Conservation (phyloP, 2,329 filamentous ascomycete genomes). For the Ascomycota sp. region DNA sequence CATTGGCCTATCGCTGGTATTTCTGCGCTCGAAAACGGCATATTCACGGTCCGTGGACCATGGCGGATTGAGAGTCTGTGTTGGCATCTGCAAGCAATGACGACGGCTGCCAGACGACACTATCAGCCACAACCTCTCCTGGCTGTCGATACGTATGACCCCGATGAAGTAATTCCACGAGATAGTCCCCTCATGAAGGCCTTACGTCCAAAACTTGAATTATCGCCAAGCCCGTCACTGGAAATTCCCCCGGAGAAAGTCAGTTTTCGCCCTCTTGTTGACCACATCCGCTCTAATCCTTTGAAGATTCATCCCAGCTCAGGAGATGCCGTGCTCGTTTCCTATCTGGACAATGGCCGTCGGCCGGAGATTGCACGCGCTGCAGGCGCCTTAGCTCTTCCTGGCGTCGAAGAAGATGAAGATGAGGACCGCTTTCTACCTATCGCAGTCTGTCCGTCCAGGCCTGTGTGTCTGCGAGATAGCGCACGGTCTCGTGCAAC, state of each 20-base stretch:
- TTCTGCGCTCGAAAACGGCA: not conserved
- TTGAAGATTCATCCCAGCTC: conserved; percentile 32
- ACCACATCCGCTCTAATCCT: conserved; percentile 25
- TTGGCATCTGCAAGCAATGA: conserved; percentile 16
- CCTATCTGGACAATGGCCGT: conserved; percentile 38
- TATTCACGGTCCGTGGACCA: conserved; percentile 6
- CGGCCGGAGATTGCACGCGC: conserved; percentile 38
- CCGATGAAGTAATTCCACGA: conserved; percentile 19
- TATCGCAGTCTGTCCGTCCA: not conserved
- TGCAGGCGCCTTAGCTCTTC: conserved; percentile 31
- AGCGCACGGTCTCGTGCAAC: not conserved
- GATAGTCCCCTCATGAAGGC: conserved; percentile 19
- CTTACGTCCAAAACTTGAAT: conserved; percentile 12
- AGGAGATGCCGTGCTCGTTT: conserved; percentile 45
- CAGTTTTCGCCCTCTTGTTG: conserved; percentile 10
- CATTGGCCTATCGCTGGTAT: not conserved
- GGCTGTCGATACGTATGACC: conserved; percentile 17
- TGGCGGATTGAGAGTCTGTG: conserved; percentile 12
- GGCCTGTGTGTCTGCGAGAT: not conserved
- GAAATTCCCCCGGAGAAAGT: conserved; percentile 16
- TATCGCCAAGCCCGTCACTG: conserved; percentile 12
- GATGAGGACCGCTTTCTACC: conserved; percentile 14
- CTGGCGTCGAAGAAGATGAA: conserved; percentile 20
- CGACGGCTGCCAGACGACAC: conserved; percentile 15
- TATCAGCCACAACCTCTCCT: conserved; percentile 9